Conservation (phyloP, 768 basidiomycete genomes). For the Agaricus subrufescens region DNA sequence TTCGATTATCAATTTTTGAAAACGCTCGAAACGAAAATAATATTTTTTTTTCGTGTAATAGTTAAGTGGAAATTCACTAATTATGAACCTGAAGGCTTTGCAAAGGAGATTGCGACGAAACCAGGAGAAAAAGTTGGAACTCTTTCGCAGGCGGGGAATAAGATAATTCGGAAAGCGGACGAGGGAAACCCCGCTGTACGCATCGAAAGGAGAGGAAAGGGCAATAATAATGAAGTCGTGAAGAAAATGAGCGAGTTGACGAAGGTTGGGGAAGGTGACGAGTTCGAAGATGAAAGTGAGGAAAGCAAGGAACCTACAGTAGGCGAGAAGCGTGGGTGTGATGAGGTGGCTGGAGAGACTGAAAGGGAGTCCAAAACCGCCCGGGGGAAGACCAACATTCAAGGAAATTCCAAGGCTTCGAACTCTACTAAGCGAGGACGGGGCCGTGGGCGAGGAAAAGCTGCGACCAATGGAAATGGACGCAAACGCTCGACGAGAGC, state of each 20-base stretch:
- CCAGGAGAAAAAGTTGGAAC: not conserved
- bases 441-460: not conserved
- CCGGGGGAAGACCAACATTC: not conserved
- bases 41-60: not conserved
- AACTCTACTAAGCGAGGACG: not conserved
- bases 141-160: not conserved
- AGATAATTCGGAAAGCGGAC: not conserved
- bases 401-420: not conserved
- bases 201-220: not conserved
- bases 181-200: not conserved
- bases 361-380: not conserved
- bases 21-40: not conserved
- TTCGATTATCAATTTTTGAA: not conserved
- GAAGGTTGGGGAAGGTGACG: not conserved
- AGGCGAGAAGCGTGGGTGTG: slow-evolving; percentile 3
- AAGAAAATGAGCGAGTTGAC: slow-evolving; percentile 3
- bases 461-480: not conserved
- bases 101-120: not conserved
- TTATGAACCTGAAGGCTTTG: not conserved
- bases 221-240: not conserved
- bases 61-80: not conserved
- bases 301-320: slow-evolving; percentile 15
- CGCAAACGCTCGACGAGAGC: not conserved
- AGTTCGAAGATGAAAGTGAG: not conserved
- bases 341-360: not conserved